These are phyloP conservation scores for Tremella mesenterica DNA, from an alignment of 768 basidiomycete species.

Conservation along the genomic window DNA sequence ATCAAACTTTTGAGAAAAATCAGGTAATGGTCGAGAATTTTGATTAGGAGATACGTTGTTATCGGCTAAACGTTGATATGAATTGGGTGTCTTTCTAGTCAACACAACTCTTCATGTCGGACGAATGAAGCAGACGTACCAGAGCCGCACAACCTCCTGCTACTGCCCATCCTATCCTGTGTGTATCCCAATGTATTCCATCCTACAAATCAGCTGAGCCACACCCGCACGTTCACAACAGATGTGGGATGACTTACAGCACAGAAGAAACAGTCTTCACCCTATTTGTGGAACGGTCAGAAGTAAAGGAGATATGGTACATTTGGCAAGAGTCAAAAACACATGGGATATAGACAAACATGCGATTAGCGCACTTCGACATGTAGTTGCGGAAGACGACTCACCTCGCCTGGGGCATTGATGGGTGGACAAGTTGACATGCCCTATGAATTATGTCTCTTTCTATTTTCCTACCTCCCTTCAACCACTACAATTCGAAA, in stretches of 20 bases:
- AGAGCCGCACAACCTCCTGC: constrained; percentile 30
- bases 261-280: constrained; percentile 17
- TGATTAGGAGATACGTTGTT: too few relatives aligned
- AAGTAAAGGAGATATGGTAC: not conserved
- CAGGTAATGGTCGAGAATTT: too few relatives aligned
- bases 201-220: constrained; percentile 8
- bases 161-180: constrained; percentile 22
- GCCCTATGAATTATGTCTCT: not conserved
- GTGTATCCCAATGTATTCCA: constrained; percentile 26
- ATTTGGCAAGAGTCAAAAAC: not conserved
- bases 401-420: constrained; percentile 2
- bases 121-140: constrained; percentile 9
- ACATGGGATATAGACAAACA: not conserved
- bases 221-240: not conserved
- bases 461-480: too few relatives aligned
- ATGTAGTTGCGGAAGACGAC: not conserved
- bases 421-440: not conserved
- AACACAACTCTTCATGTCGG: not conserved
- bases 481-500: too few relatives aligned
- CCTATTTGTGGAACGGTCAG: not conserved
- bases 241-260: not conserved
- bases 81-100: not conserved
- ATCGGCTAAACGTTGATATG: not conserved
- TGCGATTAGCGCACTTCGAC: not conserved
- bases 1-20: too few relatives aligned